Evolutionary conservation across 345 rosid genomes (phyloP), one percentile per base, ranked within the genome.

Genomic region (Rhodomyrtus tomentosa): DNA sequence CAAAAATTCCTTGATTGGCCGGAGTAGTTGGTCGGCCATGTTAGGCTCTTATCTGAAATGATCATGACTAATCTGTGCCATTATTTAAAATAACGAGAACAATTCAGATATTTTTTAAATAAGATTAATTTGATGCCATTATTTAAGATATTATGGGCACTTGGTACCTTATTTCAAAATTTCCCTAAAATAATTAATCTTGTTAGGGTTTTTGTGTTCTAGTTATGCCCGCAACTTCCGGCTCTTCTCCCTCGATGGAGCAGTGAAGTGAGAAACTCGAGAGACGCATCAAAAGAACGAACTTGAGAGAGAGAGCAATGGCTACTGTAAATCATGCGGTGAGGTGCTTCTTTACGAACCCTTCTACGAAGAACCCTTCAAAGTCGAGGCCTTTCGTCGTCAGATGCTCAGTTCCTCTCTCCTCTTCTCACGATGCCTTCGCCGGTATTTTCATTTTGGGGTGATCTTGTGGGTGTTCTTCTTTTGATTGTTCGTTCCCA

Each of bases 331-430:
- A 79, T 38, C 55, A 74, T 72, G 53, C 83, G n/a, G 84, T 55
- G 53, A 32, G 58, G 16, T 81, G 40, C 42, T 54, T 79, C 80
- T 36, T 49, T 22, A 50, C 81, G 50, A 51, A 10, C 55, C 50
- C n/a, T n/a, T 52, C 52, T 80, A 7, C 50, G 42, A 55, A 32
- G 13, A 73, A 24, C 27, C 82, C 79, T 76, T 80, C 85, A 51
- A 90, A 86, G 29, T 49, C 50, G 85, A 84, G 90, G 85, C 55
- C 88, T 86, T 89, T 93, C 50, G 29, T 88, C 27, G 86, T 95
- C 85, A 88, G 89, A 59, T 95, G 98, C 87, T 91, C 93, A 18
- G 88, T 90, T 73, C 83, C 93, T 50, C 87, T 89, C 84, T 82
- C 91, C 53, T 82, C 94, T 12, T 73, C 92, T 20, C 87, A 18